A percentile compares a stretch with the other conserved stretches of the same genome.
Evolutionary conservation across 179 eudicot species (phyloP).

Genomic region (Dionaea muscipula): DNA sequence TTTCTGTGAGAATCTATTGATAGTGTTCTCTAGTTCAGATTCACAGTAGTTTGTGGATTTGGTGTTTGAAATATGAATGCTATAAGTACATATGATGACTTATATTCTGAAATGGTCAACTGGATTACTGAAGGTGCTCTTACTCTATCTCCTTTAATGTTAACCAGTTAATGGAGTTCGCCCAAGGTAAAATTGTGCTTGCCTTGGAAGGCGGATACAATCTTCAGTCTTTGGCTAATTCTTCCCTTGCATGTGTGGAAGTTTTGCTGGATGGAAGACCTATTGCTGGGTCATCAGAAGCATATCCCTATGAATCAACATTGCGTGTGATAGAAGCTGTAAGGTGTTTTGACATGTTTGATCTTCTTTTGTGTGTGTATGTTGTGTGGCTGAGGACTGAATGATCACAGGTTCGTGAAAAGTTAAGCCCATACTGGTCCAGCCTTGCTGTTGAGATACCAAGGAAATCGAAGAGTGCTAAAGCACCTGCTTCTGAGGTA

Average conservation of each 20-base stretch:
- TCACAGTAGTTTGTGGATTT: too few species aligned
- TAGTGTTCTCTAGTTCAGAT: too few species aligned
- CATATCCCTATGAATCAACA: conserved; percentile 78
- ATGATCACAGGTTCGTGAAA: conserved; percentile 55
- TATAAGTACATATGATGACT: too few species aligned
- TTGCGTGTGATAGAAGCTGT: conserved; percentile 84
- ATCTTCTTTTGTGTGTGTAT: background rate
- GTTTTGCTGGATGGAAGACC: conserved; percentile 66
- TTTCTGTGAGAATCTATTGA: too few species aligned
- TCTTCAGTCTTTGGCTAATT: conserved; percentile 68
- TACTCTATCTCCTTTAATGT: conserved; percentile 7
- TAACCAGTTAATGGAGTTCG: conserved; percentile 78
- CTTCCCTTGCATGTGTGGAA: conserved; percentile 78
- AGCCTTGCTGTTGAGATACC: conserved; percentile 50
- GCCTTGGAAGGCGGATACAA: conserved; percentile 97
- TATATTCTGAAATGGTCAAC: too few species aligned
- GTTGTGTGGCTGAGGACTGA: conserved; percentile 5
- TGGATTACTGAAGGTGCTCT: too few species aligned
- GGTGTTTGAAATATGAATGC: too few species aligned
- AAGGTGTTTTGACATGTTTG: conserved; percentile 6
- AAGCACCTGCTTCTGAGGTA: conserved; percentile 41
- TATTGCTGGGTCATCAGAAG: conserved; percentile 47
- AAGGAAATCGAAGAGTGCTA: conserved; percentile 24
- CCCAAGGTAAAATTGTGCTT: conserved; percentile 75
- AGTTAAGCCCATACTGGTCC: conserved; percentile 55